phyloP scores from a whole-genome alignment of 768 basidiomycete species.

The Collybiopsis confluens region DNA sequence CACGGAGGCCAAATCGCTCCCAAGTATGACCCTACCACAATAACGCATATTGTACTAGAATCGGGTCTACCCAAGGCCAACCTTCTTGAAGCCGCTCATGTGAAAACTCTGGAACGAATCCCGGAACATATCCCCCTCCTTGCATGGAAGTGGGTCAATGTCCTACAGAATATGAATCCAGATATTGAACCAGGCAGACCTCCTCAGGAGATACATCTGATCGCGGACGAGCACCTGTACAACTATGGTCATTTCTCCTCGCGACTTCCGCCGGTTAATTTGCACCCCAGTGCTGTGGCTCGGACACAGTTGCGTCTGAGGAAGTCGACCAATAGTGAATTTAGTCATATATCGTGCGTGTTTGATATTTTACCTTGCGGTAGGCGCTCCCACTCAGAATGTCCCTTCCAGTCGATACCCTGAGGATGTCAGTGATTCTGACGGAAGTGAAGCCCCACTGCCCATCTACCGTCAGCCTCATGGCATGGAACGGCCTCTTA shows the following conservation, averaged over 20 bases:
- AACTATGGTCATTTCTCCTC: constrained; percentile 27
- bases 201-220: too few species aligned
- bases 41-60: constrained; percentile 62
- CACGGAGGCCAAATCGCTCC: constrained; percentile 62
- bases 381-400: too few species aligned
- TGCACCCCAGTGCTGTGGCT: too few species aligned
- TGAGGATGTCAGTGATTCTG: too few species aligned
- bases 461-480: background rate
- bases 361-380: too few species aligned
- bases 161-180: constrained; percentile 9
- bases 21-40: constrained; percentile 46
- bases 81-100: constrained; percentile 32
- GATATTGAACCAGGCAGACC: background rate
- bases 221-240: constrained; percentile 5
- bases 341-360: constrained; percentile 6
- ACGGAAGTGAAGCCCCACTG: background rate
- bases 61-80: constrained; percentile 28
- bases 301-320: constrained; percentile 10
- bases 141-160: constrained; percentile 8
- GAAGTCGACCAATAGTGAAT: background rate
- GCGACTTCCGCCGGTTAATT: too few species aligned
- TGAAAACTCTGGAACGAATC: constrained; percentile 8
- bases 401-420: too few species aligned
- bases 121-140: constrained; percentile 22
- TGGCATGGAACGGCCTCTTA: background rate